Evolutionary conservation across 164 flowering plant species (phyloP), one percentile per base, ranked within the genome.

Genomic region (Aristolochia californica): DNA sequence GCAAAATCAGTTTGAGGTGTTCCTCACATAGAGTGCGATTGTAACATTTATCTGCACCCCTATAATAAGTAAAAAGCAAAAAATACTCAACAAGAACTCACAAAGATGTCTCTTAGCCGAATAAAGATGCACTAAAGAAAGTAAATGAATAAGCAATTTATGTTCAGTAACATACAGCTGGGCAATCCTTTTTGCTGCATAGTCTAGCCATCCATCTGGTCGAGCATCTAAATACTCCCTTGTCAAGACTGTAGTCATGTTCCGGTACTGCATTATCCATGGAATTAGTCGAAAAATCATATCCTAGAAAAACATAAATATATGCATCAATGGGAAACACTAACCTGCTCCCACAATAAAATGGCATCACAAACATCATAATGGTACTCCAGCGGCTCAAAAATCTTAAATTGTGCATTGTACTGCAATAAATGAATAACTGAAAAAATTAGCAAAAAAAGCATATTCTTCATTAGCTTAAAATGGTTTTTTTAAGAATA

Each of bases 231-330:
- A 75, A 77, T 94, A 94, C 57, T 94, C 96, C 75, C 99, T 86
- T 34, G 99, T 90, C 77, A 94, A 75, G 50, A 90, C 87, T 51
- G 99, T 89, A 24, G 97, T 94, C 91, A 90, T 90, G 79, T 94
- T 94, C 55, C 96, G 97, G 57, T 94, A 90, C 99, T 94, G 55
- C 78, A 81, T 57, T 55, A 30, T 45, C 55, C 30, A 62, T 58
- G 23, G 62, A 48, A 44, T 70, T 44, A 75, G 77, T 62, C 44
- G 30, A 61, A n/a, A 13, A 53, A 9, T 5, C 62, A 62, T 27
- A 50, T 55, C 26, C 27, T 45, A 24, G 43, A 57, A 38, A 21
- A 13, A 49, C 57, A 38, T 45, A 61, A 53, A 48, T 60, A 16
- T 56, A 15, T 17, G 9, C 10, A 5, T 50, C 54, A 11, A 30